Conservation (phyloP, 768 basidiomycete genomes). For the Megacollybia marginata region DNA sequence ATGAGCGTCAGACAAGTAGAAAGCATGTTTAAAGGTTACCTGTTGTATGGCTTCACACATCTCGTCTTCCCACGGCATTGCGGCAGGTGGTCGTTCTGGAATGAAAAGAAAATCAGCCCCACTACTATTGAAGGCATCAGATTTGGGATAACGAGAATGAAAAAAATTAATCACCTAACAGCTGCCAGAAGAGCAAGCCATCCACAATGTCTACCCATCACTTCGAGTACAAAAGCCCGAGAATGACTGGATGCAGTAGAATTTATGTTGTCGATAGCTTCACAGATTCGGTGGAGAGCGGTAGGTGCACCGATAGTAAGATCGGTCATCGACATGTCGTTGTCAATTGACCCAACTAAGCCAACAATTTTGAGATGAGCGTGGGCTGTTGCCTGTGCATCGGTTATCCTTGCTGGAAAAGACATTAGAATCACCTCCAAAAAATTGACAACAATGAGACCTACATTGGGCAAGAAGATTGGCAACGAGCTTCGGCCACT, state of each 20-base stretch:
- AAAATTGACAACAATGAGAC: conserved; percentile 6
- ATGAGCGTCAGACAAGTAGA: neutral
- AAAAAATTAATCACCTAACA: conserved; percentile 50
- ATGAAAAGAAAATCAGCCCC: conserved; percentile 99
- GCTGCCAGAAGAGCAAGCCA: conserved; percentile 95
- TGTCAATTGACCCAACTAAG: conserved; percentile 98
- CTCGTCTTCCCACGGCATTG: conserved; percentile 80
- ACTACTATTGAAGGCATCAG: conserved; percentile 33
- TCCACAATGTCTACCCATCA: conserved; percentile 99
- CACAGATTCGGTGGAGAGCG: conserved; percentile 93
- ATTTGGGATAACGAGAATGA: neutral
- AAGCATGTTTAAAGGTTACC: conserved; percentile 28
- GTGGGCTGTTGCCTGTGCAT: conserved; percentile 62
- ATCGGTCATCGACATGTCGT: conserved; percentile 98
- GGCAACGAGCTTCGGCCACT: conserved; percentile 86
- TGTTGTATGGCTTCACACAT: conserved; percentile 83
- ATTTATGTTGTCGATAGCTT: conserved; percentile 96
- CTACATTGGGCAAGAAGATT: conserved; percentile 58
- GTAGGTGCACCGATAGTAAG: conserved; percentile 96
- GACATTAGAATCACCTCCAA: neutral
- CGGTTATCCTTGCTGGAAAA: conserved; percentile 59
- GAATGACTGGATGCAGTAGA: conserved; percentile 95
- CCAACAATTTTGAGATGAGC: conserved; percentile 92
- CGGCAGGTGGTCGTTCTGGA: conserved; percentile 81
- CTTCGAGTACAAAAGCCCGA: conserved; percentile 95